Evolutionary conservation across 306 rosid species (phyloP), one percentile per base, ranked within the genome.

Genomic region (Ormosia semicastrata): DNA sequence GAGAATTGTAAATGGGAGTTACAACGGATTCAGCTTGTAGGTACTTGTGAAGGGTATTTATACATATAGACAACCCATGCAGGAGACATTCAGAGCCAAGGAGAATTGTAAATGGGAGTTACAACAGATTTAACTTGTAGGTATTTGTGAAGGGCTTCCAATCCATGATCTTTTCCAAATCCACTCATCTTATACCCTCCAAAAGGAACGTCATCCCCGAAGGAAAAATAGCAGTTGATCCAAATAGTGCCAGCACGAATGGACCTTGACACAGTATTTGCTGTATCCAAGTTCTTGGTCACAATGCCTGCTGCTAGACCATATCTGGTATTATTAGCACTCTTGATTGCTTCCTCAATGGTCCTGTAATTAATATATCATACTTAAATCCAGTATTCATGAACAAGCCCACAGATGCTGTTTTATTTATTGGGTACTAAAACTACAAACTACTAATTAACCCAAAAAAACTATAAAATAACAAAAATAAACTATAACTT

Each of bases 1-100:
- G 98, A 69, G 94, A 87, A 78, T 85, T 86, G 11, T 86, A 82
- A 50, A 94, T 47, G 9, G 98, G 98, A 57, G 93, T 92, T 6
- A 92, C 89, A 12, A 94, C 81, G 7, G 84, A 78, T 79, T 84
- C 79, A 67, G 79, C 66, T 73, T 84, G 87, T 5, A 84, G 14
- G 68, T 84, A 84, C 10, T 78, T 84, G 66, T 73, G 50, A 66
- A 79, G 66, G 4, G 81, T n/a, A n/a, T n/a, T n/a, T n/a, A n/a
- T n/a, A n/a, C n/a, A n/a, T n/a, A n/a, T n/a, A n/a, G n/a, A 24
- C 1, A 24, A 1, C 50, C 3, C 52, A 46, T 3, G 6, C 24
- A 46, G 8, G 43, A 14, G 32, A 71, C 11, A 50, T 24, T 84
- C 70, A 84, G 24, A 78, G 95, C 98, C 98, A 94, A 63, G 97